Percentiles rank a stretch among this genome's conserved stretches.
phyloP scores from a whole-genome alignment of 371 early-diverging fungal genomes.

The Mucor lusitanicus region DNA sequence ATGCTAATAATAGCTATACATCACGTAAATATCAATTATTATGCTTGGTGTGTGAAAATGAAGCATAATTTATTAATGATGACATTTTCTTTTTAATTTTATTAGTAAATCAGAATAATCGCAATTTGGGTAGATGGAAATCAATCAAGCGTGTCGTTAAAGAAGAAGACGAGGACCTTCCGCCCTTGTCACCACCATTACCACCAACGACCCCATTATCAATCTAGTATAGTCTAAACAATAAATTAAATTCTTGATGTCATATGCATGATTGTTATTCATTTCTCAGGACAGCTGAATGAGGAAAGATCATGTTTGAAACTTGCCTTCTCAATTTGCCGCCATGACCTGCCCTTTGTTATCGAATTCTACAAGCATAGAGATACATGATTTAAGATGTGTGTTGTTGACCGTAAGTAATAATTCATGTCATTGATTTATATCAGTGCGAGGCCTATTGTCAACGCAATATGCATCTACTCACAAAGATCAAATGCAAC shows the following conservation, averaged over 20 bases:
- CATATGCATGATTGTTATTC: not conserved
- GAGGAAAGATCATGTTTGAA: not conserved
- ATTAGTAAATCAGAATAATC: conserved; percentile 3
- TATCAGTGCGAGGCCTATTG: too few species aligned
- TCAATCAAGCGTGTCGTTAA: conserved; percentile 20
- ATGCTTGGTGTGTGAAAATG: not conserved
- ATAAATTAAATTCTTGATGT: not conserved
- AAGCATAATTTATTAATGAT: not conserved
- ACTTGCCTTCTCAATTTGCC: not conserved
- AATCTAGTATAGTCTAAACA: not conserved
- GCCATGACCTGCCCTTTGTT: not conserved
- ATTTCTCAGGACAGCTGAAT: not conserved
- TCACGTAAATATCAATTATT: conserved; percentile 6
- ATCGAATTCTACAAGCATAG: too few species aligned
- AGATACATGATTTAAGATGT: too few species aligned
- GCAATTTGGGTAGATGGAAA: conserved; percentile 22
- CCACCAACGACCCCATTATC: not conserved
- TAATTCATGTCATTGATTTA: too few species aligned
- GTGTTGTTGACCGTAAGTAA: too few species aligned
- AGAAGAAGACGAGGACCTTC: not conserved
- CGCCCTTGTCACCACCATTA: not conserved
- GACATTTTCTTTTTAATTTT: not conserved
- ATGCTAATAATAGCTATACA: conserved; percentile 1
- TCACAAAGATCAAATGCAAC: too few species aligned
- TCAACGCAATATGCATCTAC: too few species aligned